Evolutionary conservation across 2,329 filamentous ascomycete species (phyloP).

Genomic region (Chrysoporthe deuterocubensis): DNA sequence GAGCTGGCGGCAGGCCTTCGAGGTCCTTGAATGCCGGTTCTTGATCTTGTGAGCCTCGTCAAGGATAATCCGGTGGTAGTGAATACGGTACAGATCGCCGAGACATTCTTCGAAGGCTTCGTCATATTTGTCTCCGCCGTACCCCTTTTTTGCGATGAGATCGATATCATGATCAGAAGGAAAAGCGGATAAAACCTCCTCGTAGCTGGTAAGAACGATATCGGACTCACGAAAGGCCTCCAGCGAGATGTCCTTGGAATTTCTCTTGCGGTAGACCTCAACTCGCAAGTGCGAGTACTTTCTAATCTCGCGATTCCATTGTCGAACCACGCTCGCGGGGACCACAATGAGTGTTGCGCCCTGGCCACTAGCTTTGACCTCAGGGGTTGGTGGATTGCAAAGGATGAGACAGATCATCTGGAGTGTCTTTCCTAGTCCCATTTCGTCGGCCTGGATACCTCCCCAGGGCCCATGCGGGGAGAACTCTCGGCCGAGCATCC

Average conservation of each 20-base stretch:
- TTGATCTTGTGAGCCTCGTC: slow-evolving; percentile 64
- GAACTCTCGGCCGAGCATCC: slow-evolving; percentile 30
- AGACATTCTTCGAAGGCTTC: neutral
- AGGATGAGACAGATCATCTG: slow-evolving; percentile 82
- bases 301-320: neutral
- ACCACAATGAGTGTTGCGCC: neutral
- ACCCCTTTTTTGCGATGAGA: neutral
- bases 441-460: slow-evolving; percentile 88
- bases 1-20: neutral
- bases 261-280: neutral
- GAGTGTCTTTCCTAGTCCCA: slow-evolving; percentile 89
- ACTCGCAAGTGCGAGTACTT: neutral
- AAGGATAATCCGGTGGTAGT: slow-evolving; percentile 27
- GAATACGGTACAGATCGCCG: neutral
- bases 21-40: slow-evolving; percentile 38
- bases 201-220: neutral
- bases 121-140: neutral
- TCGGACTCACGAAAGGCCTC: neutral
- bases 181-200: neutral
- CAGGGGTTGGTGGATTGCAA: neutral
- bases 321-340: neutral
- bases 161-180: neutral
- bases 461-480: slow-evolving; percentile 46
- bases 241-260: neutral
- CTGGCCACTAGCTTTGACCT: neutral